These are phyloP conservation scores for Coccomyxa sp. DNA, from an alignment of 139 green algal genomes.

Conservation along the genomic window DNA sequence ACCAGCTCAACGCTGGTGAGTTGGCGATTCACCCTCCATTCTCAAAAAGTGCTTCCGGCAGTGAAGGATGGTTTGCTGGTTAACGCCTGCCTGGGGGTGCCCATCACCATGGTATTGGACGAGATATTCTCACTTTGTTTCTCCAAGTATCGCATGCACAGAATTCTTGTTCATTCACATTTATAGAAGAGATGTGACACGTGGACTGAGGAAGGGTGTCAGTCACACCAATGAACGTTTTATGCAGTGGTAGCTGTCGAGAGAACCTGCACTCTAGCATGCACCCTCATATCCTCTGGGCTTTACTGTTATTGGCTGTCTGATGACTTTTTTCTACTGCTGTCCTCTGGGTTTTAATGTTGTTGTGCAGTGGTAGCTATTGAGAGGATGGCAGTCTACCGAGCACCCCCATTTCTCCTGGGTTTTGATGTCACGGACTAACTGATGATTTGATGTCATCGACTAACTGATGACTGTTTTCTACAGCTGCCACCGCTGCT, in stretches of 20 bases:
- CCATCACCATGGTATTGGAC: too few relatives aligned
- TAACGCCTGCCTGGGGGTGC: too few relatives aligned
- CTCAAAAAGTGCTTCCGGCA: too few relatives aligned
- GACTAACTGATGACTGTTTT: background rate
- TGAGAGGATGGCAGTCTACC: background rate
- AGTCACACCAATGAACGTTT: too few relatives aligned
- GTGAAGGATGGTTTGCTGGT: too few relatives aligned
- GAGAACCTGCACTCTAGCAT: too few relatives aligned
- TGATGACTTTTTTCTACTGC: background rate
- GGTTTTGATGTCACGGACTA: background rate
- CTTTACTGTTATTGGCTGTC: background rate
- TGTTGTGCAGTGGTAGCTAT: background rate
- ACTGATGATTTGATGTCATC: background rate
- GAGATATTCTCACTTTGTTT: background rate
- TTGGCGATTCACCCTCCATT: too few relatives aligned
- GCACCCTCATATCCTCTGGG: too few relatives aligned
- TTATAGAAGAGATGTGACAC: background rate
- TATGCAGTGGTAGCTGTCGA: too few relatives aligned
- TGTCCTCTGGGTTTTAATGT: background rate
- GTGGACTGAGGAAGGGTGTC: too few relatives aligned
- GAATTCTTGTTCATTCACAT: background rate
- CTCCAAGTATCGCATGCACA: background rate
- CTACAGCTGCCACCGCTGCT: background rate
- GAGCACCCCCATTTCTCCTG: background rate
- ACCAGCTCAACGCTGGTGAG: background rate